Percentiles rank a stretch among this genome's conserved stretches.
These are phyloP conservation scores for Phialocephala subalpina DNA, from an alignment of 2,329 filamentous ascomycete species.

Conservation along the genomic window DNA sequence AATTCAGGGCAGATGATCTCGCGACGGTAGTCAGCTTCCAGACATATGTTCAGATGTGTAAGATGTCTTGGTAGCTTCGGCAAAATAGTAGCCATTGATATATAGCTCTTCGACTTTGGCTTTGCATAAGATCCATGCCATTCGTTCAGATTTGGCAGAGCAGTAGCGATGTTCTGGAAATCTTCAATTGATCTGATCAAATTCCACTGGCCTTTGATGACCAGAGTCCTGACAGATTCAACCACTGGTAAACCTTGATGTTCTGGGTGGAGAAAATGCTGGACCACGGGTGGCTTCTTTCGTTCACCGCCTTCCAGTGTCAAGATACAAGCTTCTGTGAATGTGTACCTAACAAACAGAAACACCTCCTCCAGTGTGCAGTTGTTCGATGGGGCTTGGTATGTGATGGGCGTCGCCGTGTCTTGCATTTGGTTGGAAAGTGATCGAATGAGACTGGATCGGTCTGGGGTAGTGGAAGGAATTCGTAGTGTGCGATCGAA, in stretches of 20 bases:
- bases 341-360: constrained; percentile 63
- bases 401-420: constrained; percentile 60
- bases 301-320: constrained; percentile 81
- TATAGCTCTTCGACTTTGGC: constrained; percentile 77
- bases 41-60: constrained; percentile 69
- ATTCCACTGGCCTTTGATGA: constrained; percentile 82
- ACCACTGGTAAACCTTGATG: constrained; percentile 39
- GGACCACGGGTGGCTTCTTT: constrained; percentile 76
- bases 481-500: constrained; percentile 39
- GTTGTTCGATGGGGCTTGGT: constrained; percentile 69
- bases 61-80: constrained; percentile 64
- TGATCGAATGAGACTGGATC: constrained; percentile 34
- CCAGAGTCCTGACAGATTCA: constrained; percentile 67
- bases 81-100: constrained; percentile 72
- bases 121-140: constrained; percentile 67
- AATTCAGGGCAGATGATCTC: constrained; percentile 67
- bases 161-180: constrained; percentile 66
- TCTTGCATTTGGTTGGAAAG: constrained; percentile 43
- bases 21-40: constrained; percentile 76
- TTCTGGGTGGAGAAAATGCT: constrained; percentile 52
- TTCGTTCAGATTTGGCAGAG: constrained; percentile 69
- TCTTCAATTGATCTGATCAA: constrained; percentile 70
- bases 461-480: constrained; percentile 38
- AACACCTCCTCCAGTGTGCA: constrained; percentile 76
- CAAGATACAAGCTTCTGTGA: constrained; percentile 67